Conservation (phyloP, 2,329 filamentous ascomycete genomes). For the Cercospora citrullina region DNA sequence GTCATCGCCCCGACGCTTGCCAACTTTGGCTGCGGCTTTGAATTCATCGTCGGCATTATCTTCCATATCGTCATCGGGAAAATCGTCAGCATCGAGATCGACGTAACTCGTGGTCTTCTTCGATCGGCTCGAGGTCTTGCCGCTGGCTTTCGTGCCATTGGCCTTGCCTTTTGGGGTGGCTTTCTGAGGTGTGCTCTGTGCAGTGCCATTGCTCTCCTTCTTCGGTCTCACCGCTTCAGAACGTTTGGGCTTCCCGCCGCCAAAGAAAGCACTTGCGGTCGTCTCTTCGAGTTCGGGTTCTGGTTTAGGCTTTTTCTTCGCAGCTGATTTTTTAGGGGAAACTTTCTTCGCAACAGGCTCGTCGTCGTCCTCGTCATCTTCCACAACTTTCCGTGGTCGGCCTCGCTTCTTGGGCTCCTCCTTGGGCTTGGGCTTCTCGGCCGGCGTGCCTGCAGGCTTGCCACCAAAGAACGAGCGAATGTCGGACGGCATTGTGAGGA, state of each 20-base stretch:
- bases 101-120: slow-evolving; percentile 48
- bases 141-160: slow-evolving; percentile 40
- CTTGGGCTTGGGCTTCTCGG: slow-evolving; percentile 30
- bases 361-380: slow-evolving; percentile 72
- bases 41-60: slow-evolving; percentile 77
- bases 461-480: slow-evolving; percentile 89
- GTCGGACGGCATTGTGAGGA: slow-evolving; percentile 70
- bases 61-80: slow-evolving; percentile 44
- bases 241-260: slow-evolving; percentile 55
- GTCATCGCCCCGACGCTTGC: slow-evolving; percentile 61
- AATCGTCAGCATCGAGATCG: slow-evolving; percentile 39
- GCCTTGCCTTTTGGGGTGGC: slow-evolving; percentile 40
- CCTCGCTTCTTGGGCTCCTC: slow-evolving; percentile 50
- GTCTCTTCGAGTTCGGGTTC: slow-evolving; percentile 50
- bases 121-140: slow-evolving; percentile 40
- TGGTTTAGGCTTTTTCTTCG: slow-evolving; percentile 44
- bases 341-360: slow-evolving; percentile 22
- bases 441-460: slow-evolving; percentile 62
- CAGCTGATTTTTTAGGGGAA: slow-evolving; percentile 54
- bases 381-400: slow-evolving; percentile 65
- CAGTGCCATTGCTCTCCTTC: slow-evolving; percentile 12
- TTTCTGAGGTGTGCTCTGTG: slow-evolving; percentile 43
- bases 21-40: slow-evolving; percentile 67
- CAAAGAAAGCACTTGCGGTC: slow-evolving; percentile 65
- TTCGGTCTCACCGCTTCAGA: slow-evolving; percentile 41